Percentiles rank a stretch among this genome's conserved stretches.
These are phyloP conservation scores for Heterobasidion annosum DNA, from an alignment of 1,284 basidiomycete species.

Conservation along the genomic window DNA sequence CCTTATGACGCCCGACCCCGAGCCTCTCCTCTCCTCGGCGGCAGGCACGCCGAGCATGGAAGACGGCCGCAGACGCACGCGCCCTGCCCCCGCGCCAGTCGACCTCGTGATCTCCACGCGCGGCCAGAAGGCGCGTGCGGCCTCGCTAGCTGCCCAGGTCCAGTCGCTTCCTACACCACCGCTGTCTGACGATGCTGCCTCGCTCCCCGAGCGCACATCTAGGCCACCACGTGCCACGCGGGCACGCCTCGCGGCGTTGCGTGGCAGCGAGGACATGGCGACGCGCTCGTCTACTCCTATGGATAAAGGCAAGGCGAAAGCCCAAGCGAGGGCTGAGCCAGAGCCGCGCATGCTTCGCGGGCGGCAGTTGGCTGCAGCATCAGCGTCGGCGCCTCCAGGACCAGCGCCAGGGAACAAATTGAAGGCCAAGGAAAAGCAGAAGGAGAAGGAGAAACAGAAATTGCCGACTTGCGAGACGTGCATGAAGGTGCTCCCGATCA, in stretches of 20 bases:
- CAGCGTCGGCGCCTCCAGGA: slow-evolving; percentile 1
- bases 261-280: neutral
- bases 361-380: slow-evolving; percentile 11
- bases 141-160: slow-evolving; percentile 11
- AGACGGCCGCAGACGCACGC: slow-evolving; percentile 3
- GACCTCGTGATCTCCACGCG: slow-evolving; percentile 54
- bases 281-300: neutral
- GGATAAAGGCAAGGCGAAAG: slow-evolving; percentile 14
- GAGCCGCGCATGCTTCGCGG: slow-evolving; percentile 15
- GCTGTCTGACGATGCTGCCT: slow-evolving; percentile 20
- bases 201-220: slow-evolving; percentile 9
- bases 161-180: slow-evolving; percentile 24
- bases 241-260: neutral
- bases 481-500: slow-evolving; percentile 57
- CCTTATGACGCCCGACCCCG: slow-evolving; percentile 25
- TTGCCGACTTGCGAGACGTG: slow-evolving; percentile 61
- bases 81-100: slow-evolving; percentile 21
- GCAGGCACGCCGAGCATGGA: neutral
- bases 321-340: slow-evolving; percentile 14
- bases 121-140: slow-evolving; percentile 35
- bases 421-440: slow-evolving; percentile 11
- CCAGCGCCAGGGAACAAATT: slow-evolving; percentile 8
- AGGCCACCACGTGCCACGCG: slow-evolving; percentile 2
- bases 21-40: slow-evolving; percentile 9
- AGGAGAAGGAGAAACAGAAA: slow-evolving; percentile 12